Evolutionary conservation across 257 asterid genomes (phyloP).

Genomic region (Solanum lycopersicoides): DNA sequence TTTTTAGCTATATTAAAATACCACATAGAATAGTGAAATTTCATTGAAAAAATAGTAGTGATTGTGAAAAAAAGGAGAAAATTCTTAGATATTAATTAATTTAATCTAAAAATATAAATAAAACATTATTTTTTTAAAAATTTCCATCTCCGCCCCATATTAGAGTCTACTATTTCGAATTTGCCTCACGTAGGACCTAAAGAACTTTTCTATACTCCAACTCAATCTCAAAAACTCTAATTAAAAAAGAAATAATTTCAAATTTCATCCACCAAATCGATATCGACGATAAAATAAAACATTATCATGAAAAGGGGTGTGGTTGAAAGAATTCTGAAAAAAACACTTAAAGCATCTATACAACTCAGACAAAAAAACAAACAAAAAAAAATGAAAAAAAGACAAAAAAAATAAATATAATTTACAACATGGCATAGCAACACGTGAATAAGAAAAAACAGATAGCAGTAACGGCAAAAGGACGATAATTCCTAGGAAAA

Average conservation of each 20-base stretch:
- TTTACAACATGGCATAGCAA: constrained; percentile 6
- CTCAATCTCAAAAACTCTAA: rapidly evolving
- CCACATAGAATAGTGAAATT: neutral
- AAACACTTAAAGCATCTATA: constrained; percentile 11
- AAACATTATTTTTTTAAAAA: neutral
- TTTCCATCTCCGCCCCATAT: neutral
- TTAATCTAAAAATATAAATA: neutral
- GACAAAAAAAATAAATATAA: neutral
- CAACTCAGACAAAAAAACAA: constrained; percentile 17
- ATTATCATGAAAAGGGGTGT: constrained; percentile 24
- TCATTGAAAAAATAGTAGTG: neutral
- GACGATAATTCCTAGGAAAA: constrained; percentile 28
- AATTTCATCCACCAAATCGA: rapidly evolving
- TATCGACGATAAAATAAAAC: neutral
- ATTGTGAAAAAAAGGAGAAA: neutral
- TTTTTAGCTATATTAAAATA: neutral
- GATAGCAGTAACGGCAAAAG: constrained; percentile 2
- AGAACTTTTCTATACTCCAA: no score
- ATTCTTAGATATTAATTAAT: neutral
- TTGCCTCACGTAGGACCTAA: rapidly evolving
- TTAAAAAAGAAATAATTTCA: no score
- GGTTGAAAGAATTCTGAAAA: constrained; percentile 14
- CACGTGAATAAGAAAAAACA: constrained; percentile 43
- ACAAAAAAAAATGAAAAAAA: constrained; percentile 15
- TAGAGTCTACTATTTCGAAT: neutral